Base-by-base conservation (phyloP, 2,329 filamentous ascomycete genomes). In the Fusarium tricinctum region DNA sequence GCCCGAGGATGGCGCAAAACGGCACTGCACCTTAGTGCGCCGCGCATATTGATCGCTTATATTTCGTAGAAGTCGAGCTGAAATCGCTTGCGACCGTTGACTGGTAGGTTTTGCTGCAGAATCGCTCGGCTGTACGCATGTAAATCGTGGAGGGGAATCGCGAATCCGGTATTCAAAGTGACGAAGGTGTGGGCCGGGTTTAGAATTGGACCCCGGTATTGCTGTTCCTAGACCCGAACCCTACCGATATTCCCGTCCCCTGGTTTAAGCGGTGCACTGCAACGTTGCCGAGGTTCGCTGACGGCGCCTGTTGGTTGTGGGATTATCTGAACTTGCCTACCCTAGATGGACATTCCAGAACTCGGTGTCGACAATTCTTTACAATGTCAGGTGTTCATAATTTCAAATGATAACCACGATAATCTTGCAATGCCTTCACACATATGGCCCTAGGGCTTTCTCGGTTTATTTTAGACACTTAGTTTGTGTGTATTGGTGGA, bases 101-200 rank as follows among this genome's bases (percentile, higher is more conserved):
- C 46, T 49, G 19, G 46, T 50, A 63, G 52, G 58, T 54, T 61
- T 61, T 55, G 59, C 19, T 22, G 22, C 49, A 23, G 49, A 50
- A 42, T 44, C 17, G 40, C 28, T 55, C 32, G 33, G 17, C 43
- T 60, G 47, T 48, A 59, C 58, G 52, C 49, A 52, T 38, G 55
- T 28, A 60, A 54, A 30, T 50, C 69, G 53, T 68, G 63, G 69
- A 65, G 66, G 61, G 67, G 63, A 68, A 51, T 67, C 67, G 70
- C 70, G 61, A 73, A 67, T 61, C 70, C 63, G 71, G 69, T 55
- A 58, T 74, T 69, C 59, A 65, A 70, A 55, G 28, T 58, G 54
- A 74, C 65, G 70, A 71, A 63, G 53, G 45, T 61, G 72, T 73
- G 73, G 73, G 69, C 60, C 69, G 72, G 73, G 55, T 51, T 69